Base-by-base conservation (phyloP, 2,329 filamentous ascomycete species). In the Aureobasidium subglaciale region DNA sequence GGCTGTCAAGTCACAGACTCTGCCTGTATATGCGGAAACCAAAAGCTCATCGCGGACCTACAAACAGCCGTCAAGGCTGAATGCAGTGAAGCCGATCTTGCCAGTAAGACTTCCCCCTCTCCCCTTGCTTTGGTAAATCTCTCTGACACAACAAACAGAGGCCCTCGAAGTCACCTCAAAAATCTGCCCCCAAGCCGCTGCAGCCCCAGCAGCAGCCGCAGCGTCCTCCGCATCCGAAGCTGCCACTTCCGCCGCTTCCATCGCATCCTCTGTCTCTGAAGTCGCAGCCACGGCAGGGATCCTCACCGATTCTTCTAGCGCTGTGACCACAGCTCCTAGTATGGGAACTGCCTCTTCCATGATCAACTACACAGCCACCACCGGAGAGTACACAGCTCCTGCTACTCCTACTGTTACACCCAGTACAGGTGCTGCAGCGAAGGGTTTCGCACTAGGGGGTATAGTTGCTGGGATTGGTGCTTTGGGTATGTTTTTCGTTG, bases 1-100 rank as follows among this genome's bases (percentile, higher is more conserved):
- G 53, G 42, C 22, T 55, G 53, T 13, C 13, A 24, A 11, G 13
- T 55, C 41, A 40, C 41, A 38, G 42, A 55, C 32, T 18, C 42
- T 2, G 25, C n/a, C 25, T 55, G 53, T 18, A 55, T 55, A 30
- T 55, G 53, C 32, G 16, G 42, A 10, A 55, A 55, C 41, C n/a
- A 30, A n/a, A 24, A 29, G 30, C 32, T 55, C 25, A 34, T 37
- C 6, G 18, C 37, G 5, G 22, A 27, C 24, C 30, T 55, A 4
- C 13, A 41, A 18, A 15, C 40, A 5, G 40, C 41, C 32, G 35
- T 55, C 15, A n/a, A 41, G 30, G 29, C 32, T 10, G 30, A 24
- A 11, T 55, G 53, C 29, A 37, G 20, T 9, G 37, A 22, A 35
- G 24, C 15, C n/a, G 53, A 55, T 40, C 30, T 35, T 29, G 42